These are phyloP conservation scores for Mortierella sp. DNA, from an alignment of 371 early-diverging fungal genomes.

Conservation along the genomic window DNA sequence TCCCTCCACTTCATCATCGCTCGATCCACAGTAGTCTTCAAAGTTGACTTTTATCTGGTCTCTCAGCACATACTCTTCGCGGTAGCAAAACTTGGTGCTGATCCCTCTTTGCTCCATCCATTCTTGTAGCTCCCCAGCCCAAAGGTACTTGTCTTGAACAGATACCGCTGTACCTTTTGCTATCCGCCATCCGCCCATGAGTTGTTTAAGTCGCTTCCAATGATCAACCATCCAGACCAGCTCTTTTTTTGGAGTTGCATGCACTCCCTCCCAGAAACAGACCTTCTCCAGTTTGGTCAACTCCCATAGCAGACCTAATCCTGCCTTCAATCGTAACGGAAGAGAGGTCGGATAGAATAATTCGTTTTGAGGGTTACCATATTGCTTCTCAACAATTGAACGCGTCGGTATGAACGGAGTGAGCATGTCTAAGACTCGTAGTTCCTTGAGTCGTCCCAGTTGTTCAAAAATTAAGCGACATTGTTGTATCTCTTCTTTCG, in stretches of 20 bases:
- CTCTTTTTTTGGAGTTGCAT: not conserved
- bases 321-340: not conserved
- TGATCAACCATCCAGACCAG: conserved; percentile 2
- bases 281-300: conserved; percentile 1
- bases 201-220: not conserved
- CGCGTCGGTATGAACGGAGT: not conserved
- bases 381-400: not conserved
- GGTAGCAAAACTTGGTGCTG: not conserved
- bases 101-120: not conserved
- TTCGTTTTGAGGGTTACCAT: not conserved
- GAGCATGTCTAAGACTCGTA: not conserved
- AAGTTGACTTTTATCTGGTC: not conserved
- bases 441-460: not conserved
- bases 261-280: not conserved
- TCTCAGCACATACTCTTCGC: not conserved
- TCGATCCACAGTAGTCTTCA: conserved; percentile 5
- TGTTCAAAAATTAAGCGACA: not conserved
- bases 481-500: conserved; percentile 3
- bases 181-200: conserved; percentile 1
- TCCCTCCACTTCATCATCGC: not conserved
- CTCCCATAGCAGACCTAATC: not conserved
- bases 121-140: not conserved
- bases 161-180: not conserved
- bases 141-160: not conserved
- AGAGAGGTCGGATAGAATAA: not conserved